A percentile compares a stretch with the other conserved stretches of the same genome.
phyloP scores from a whole-genome alignment of 192 early-diverging fungal genomes.

The Podila clonocystis region DNA sequence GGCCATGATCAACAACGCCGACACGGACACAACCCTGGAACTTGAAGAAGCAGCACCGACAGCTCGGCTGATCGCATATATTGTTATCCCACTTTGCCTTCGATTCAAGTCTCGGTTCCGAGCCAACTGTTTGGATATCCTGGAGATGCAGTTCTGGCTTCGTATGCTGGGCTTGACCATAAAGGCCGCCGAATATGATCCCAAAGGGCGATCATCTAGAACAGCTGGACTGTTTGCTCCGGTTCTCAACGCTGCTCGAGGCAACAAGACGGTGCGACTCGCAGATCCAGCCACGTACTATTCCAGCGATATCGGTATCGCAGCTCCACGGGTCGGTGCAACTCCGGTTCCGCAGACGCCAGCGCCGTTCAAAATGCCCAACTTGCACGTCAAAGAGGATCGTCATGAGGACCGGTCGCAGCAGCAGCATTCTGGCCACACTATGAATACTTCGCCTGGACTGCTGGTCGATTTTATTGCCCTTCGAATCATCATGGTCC shows the following conservation, averaged over 20 bases:
- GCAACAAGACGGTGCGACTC: constrained; percentile 4
- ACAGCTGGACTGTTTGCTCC: constrained; percentile 34
- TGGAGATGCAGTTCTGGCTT: constrained; percentile 45
- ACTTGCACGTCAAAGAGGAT: constrained; percentile 12
- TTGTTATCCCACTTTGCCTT: constrained; percentile 61
- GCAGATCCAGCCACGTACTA: constrained; percentile 6
- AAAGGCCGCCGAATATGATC: constrained; percentile 39
- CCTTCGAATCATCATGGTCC: constrained; percentile 61
- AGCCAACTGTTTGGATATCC: constrained; percentile 28
- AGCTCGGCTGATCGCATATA: constrained; percentile 55
- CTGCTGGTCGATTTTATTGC: constrained; percentile 62
- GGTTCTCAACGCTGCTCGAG: constrained; percentile 22
- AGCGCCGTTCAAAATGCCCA: not conserved
- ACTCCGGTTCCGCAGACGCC: not conserved
- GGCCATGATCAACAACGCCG: constrained; percentile 57
- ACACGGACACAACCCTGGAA: constrained; percentile 54
- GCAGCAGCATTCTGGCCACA: not conserved
- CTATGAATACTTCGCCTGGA: constrained; percentile 37
- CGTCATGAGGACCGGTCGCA: not conserved
- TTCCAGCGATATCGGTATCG: constrained; percentile 4
- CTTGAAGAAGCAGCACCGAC: constrained; percentile 56
- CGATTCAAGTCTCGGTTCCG: constrained; percentile 52
- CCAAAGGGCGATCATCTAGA: constrained; percentile 15
- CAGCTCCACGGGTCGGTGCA: not conserved
- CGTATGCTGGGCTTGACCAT: constrained; percentile 40